A percentile compares a stretch with the other conserved stretches of the same genome.
Conservation (phyloP, 257 asterid genomes). For the Nicotiana noctiflora region DNA sequence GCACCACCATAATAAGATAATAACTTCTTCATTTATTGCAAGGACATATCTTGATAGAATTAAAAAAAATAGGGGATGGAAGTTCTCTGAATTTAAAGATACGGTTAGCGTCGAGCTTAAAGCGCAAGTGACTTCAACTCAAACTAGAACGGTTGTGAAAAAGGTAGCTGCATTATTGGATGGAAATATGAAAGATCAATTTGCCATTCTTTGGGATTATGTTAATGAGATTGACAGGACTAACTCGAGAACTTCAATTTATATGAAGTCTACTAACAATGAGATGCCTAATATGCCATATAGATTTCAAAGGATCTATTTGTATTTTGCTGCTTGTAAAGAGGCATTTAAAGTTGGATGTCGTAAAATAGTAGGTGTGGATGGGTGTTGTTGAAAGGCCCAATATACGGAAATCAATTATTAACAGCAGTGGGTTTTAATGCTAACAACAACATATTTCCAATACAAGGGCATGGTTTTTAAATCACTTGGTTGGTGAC, state of each 20-base stretch:
- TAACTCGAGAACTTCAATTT: not conserved
- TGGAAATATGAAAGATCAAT: not conserved
- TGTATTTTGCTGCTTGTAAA: not conserved
- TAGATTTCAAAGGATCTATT: not conserved
- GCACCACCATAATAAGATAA: too few species aligned
- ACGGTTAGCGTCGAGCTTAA: not conserved
- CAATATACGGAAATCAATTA: too few species aligned
- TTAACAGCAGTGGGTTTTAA: too few species aligned
- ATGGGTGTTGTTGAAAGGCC: too few species aligned
- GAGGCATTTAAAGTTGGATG: too few species aligned
- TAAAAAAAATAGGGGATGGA: too few species aligned
- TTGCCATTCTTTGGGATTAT: not conserved
- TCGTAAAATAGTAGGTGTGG: too few species aligned
- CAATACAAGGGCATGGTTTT: slow-evolving; percentile 13
- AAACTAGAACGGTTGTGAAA: not conserved
- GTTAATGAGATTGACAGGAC: not conserved
- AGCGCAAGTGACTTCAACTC: not conserved
- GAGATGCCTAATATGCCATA: not conserved
- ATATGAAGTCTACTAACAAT: not conserved
- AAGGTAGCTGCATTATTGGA: not conserved
- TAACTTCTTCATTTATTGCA: too few species aligned
- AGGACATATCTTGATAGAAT: too few species aligned
- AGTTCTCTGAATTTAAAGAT: not conserved
- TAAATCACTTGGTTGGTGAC: not conserved
- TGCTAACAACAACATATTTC: not conserved